These are phyloP conservation scores for Aureobasidium sp. DNA, from an alignment of 2,329 filamentous ascomycete species.

Conservation along the genomic window DNA sequence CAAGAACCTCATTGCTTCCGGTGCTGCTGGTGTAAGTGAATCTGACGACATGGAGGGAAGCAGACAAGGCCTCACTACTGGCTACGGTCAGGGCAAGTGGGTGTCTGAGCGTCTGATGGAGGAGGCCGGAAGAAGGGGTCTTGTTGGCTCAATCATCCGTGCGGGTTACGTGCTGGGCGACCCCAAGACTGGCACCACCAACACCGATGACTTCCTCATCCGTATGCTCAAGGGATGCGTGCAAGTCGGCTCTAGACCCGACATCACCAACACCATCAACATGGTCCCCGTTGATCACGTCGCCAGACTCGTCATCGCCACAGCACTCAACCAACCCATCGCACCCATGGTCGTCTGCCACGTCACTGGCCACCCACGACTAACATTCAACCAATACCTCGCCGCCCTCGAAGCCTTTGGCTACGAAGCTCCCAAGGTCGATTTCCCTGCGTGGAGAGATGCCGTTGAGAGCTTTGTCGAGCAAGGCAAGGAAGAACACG, in stretches of 20 bases:
- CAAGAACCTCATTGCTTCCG: conserved; percentile 49
- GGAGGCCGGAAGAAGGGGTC: conserved; percentile 68
- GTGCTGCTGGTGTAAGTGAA: conserved; percentile 60
- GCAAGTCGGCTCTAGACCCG: conserved; percentile 63
- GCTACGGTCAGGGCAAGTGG: conserved; percentile 92
- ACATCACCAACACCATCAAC: conserved; percentile 81
- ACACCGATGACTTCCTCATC: conserved; percentile 84
- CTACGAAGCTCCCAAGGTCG: conserved; percentile 57
- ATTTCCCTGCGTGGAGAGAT: conserved; percentile 60
- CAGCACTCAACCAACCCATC: conserved; percentile 55
- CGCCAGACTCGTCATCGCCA: conserved; percentile 66
- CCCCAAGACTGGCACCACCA: conserved; percentile 57
- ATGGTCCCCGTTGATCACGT: conserved; percentile 82
- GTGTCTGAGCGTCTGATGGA: conserved; percentile 62
- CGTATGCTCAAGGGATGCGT: conserved; percentile 81
- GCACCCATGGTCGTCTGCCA: conserved; percentile 56
- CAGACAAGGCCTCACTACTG: conserved; percentile 66
- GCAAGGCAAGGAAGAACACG: conserved; percentile 57
- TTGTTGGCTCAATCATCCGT: conserved; percentile 66
- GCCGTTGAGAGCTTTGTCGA: conserved; percentile 61
- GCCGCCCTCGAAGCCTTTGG: conserved; percentile 61
- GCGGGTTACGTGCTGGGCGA: conserved; percentile 81
- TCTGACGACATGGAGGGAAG: conserved; percentile 71
- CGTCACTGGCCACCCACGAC: conserved; percentile 68
- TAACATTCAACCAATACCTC: conserved; percentile 72